phyloP scores from a whole-genome alignment of 2,329 filamentous ascomycete genomes.

The Neodidymelliopsis sp. region DNA sequence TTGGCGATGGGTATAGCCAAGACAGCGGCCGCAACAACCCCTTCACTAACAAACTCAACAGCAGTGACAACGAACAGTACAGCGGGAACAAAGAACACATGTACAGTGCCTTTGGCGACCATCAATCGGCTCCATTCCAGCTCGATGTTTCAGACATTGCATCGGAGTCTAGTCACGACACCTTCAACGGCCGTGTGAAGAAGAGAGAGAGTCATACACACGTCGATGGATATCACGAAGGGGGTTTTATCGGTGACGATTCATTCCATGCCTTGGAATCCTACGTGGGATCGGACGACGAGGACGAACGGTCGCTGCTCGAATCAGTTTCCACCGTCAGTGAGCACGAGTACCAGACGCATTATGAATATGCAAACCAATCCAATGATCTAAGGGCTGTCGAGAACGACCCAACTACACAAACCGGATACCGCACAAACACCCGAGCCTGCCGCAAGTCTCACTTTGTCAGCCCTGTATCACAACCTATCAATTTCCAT shows the following conservation, averaged over 20 bases:
- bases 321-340: conserved; percentile 9
- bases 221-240: not conserved
- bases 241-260: conserved; percentile 1
- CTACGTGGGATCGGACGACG: conserved; percentile 5
- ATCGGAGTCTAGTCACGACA: conserved; percentile 10
- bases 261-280: conserved; percentile 10
- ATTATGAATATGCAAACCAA: conserved; percentile 8
- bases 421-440: no score
- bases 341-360: not conserved
- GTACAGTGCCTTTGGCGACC: not conserved
- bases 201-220: not conserved
- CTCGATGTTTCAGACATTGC: conserved; percentile 13
- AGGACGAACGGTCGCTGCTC: conserved; percentile 9
- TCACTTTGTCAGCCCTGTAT: not conserved
- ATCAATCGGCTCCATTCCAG: not conserved
- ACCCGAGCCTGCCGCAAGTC: conserved; percentile 9
- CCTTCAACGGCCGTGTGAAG: not conserved
- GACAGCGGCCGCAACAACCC: not conserved
- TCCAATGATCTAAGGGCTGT: no score
- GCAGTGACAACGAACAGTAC: not conserved
- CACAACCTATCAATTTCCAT: conserved; percentile 14
- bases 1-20: not conserved
- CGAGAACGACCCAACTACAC: no score
- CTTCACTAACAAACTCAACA: conserved; percentile 1
- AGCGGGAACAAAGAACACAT: not conserved